These are phyloP conservation scores for Oidiodendron maius DNA, from an alignment of 495 filamentous ascomycete genomes.

Conservation along the genomic window DNA sequence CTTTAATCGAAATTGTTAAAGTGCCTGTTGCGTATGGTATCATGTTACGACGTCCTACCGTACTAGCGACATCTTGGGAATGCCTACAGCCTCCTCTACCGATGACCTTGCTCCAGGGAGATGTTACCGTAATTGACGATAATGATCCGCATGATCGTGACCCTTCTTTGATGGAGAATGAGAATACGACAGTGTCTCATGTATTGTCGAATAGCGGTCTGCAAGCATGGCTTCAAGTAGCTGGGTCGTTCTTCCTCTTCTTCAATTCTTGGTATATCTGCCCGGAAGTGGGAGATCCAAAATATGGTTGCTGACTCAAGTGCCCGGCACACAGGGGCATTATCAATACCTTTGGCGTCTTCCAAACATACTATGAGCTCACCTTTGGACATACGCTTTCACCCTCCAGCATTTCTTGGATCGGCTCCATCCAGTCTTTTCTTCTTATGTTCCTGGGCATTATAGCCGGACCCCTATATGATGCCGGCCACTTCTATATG, in stretches of 20 bases:
- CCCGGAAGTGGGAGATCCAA: too few relatives aligned
- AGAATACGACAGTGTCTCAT: too few relatives aligned
- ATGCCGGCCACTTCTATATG: constrained; percentile 61
- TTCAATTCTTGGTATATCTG: constrained; percentile 52
- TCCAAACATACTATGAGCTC: constrained; percentile 59
- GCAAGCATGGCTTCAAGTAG: constrained; percentile 46
- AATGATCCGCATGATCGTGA: too few relatives aligned
- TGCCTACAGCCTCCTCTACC: too few relatives aligned
- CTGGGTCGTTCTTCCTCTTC: constrained; percentile 49
- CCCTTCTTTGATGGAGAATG: too few relatives aligned
- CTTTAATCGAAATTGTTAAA: too few relatives aligned
- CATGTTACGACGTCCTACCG: too few relatives aligned
- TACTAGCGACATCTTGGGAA: too few relatives aligned
- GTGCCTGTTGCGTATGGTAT: too few relatives aligned
- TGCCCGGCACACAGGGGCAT: constrained; percentile 74
- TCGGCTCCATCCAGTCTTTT: constrained; percentile 42
- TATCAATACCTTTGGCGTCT: constrained; percentile 67
- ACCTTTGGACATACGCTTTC: constrained; percentile 10
- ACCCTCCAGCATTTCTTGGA: constrained; percentile 48
- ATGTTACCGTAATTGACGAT: too few relatives aligned
- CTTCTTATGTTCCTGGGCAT: constrained; percentile 51
- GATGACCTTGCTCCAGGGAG: too few relatives aligned
- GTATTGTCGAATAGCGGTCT: neutral
- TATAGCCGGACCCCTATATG: constrained; percentile 58
- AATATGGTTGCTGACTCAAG: too few relatives aligned